phyloP scores from a whole-genome alignment of 2,329 filamentous ascomycete species.

The Hypoxylon sp. region DNA sequence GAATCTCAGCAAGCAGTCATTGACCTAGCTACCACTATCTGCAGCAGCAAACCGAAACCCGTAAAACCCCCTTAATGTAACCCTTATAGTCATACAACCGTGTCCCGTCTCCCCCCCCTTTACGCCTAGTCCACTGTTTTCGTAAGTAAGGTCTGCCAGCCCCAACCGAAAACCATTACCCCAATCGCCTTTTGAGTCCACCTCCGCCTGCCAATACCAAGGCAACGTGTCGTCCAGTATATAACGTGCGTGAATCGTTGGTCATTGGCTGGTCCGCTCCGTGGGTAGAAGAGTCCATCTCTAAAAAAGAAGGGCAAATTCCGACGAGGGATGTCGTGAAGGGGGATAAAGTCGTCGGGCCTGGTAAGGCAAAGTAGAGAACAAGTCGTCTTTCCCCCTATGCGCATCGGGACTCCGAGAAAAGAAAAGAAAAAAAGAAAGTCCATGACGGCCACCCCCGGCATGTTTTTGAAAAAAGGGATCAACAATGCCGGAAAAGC shows the following conservation, averaged over 20 bases:
- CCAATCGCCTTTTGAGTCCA: constrained; percentile 1
- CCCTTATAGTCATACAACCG: neutral
- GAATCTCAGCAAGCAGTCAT: neutral
- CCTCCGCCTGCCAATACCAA: neutral
- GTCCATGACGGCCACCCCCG: neutral
- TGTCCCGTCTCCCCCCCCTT: neutral
- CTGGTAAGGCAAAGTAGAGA: neutral
- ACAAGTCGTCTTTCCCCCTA: neutral
- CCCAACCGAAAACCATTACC: constrained; percentile 3
- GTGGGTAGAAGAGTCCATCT: neutral
- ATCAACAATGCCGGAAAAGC: neutral
- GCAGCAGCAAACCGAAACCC: neutral
- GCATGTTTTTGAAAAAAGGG: neutral
- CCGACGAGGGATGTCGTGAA: neutral
- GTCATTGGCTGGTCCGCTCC: neutral
- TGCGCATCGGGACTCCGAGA: neutral
- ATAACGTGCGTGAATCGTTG: constrained; percentile 3
- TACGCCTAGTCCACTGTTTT: neutral
- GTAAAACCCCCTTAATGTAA: neutral
- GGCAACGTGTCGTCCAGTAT: constrained; percentile 6
- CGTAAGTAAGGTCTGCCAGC: neutral
- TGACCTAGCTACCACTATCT: neutral
- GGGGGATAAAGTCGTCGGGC: neutral
- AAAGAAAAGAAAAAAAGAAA: neutral
- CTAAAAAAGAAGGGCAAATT: neutral